Conservation (phyloP, 2,329 filamentous ascomycete genomes). For the Ascochyta rabiei region DNA sequence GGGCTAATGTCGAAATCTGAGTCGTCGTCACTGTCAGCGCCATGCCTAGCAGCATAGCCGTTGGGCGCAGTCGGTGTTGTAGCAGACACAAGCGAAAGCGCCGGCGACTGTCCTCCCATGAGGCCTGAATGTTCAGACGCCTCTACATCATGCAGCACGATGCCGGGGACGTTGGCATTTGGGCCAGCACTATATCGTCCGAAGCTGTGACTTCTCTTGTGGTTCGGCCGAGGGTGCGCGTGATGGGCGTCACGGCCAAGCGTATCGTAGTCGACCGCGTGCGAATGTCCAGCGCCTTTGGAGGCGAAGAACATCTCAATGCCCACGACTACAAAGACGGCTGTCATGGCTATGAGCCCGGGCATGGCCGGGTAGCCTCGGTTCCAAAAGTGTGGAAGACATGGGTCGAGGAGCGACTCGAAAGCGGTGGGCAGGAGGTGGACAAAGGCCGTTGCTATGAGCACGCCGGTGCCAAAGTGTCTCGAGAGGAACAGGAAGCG, state of each 20-base stretch:
- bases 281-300: slow-evolving; percentile 65
- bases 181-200: slow-evolving; percentile 36
- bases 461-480: slow-evolving; percentile 50
- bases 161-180: slow-evolving; percentile 37
- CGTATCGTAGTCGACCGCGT: slow-evolving; percentile 60
- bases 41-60: slow-evolving; percentile 12
- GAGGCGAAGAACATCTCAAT: slow-evolving; percentile 90
- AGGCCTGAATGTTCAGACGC: slow-evolving; percentile 39
- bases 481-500: slow-evolving; percentile 49
- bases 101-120: slow-evolving; percentile 43
- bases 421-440: slow-evolving; percentile 51
- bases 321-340: slow-evolving; percentile 69
- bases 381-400: slow-evolving; percentile 49
- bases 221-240: slow-evolving; percentile 24
- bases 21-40: slow-evolving; percentile 35
- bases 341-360: slow-evolving; percentile 48
- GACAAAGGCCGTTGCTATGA: slow-evolving; percentile 50
- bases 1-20: slow-evolving; percentile 44
- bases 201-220: slow-evolving; percentile 43
- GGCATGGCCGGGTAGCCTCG: slow-evolving; percentile 49
- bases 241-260: slow-evolving; percentile 34
- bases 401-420: slow-evolving; percentile 48
- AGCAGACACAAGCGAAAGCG: slow-evolving; percentile 33
- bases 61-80: slow-evolving; percentile 21
- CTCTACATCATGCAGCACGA: slow-evolving; percentile 40